Conservation (phyloP, 1,284 basidiomycete species). For the Dichomitus squalens region DNA sequence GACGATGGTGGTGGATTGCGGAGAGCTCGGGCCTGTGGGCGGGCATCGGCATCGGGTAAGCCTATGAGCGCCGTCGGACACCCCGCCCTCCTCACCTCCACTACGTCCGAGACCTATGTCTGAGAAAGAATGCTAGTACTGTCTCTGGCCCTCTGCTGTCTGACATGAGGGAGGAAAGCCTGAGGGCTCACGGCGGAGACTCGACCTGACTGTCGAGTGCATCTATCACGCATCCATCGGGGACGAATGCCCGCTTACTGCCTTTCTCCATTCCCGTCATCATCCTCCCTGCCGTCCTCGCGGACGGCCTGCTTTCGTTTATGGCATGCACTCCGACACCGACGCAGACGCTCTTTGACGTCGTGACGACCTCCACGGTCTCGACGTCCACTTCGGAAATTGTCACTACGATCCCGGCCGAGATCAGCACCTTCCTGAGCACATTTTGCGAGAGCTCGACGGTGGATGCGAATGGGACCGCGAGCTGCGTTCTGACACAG, state of each 20-base stretch:
- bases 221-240: background rate
- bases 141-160: background rate
- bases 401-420: slow-evolving; percentile 24
- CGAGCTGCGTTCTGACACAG: slow-evolving; percentile 8
- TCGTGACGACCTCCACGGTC: slow-evolving; percentile 22
- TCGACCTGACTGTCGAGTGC: background rate
- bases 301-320: slow-evolving; percentile 11
- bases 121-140: background rate
- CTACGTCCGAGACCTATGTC: background rate
- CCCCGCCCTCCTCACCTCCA: background rate
- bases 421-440: slow-evolving; percentile 22
- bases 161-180: background rate
- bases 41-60: background rate
- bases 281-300: background rate
- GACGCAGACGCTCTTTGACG: slow-evolving; percentile 29
- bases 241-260: background rate
- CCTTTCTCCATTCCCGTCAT: background rate
- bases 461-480: slow-evolving; percentile 8
- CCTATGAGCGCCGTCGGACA: background rate
- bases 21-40: background rate
- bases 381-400: slow-evolving; percentile 24
- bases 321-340: slow-evolving; percentile 35
- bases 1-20: background rate
- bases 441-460: slow-evolving; percentile 18
- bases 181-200: background rate